A percentile compares a stretch with the other conserved stretches of the same genome.
Conservation (phyloP, 768 basidiomycete genomes). For the Candolleomyces eurysporus region DNA sequence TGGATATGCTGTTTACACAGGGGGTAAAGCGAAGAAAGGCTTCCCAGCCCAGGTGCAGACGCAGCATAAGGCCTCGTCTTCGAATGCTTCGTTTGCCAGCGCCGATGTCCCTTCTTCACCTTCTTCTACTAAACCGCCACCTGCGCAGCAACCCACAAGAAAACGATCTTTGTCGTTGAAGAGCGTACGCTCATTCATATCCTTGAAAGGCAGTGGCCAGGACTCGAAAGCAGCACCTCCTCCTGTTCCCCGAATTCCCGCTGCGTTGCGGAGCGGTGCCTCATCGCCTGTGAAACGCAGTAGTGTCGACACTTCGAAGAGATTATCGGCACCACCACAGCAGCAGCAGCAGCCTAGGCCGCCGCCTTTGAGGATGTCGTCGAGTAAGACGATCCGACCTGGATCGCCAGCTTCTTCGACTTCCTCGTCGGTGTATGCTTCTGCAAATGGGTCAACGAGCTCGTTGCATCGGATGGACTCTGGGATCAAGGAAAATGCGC, state of each 20-base stretch:
- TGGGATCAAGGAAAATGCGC: background rate
- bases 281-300: background rate
- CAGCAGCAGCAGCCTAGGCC: background rate
- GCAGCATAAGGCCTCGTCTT: background rate
- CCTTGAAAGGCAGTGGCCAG: background rate
- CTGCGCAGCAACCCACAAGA: conserved; percentile 17
- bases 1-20: background rate
- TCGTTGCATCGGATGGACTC: background rate
- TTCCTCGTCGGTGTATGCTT: background rate
- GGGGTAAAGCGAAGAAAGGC: background rate
- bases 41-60: background rate
- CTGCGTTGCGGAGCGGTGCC: background rate
- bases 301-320: background rate
- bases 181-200: conserved; percentile 44
- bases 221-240: conserved; percentile 27
- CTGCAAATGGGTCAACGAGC: background rate
- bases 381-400: background rate
- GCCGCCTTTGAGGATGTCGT: background rate
- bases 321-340: background rate
- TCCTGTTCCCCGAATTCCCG: conserved; percentile 43
- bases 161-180: conserved; percentile 47
- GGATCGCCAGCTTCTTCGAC: background rate
- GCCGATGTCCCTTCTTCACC: background rate
- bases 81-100: background rate
- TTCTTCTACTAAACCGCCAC: conserved; percentile 11